Base-by-base conservation (phyloP, 345 rosid species). In the Eucalyptus fibrosa region DNA sequence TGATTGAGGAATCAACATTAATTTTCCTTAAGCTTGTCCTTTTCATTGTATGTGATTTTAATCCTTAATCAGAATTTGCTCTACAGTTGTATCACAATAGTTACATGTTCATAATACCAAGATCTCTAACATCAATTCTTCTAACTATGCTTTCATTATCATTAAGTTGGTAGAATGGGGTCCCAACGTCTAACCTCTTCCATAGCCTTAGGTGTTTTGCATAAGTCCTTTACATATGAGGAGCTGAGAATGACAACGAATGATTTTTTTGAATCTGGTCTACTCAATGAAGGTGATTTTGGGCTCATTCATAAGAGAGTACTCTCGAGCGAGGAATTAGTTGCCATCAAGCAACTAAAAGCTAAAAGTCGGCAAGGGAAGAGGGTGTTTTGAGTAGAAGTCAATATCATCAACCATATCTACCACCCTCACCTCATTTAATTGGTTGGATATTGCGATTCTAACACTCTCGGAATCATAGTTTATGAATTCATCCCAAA, bases 191-290 rank as follows among this genome's bases (percentile, higher is more conserved):
- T 10, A 4, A 56, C 62, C 62, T 24, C 13, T 21, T 56, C 59
- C 30, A 56, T 56, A 1, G 28, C 62, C 26, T 56, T 56, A 23
- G 62, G 62, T 56, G 62, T 56, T 56, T 8, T 10, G 13, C 13
- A 56, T 56, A 56, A 56, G 62, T 4, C 62, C 12, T 56, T 56
- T 56, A 56, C 12, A 12, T 56, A 56, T 6, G 6, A 56, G 30
- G 62, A 56, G 30, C 3, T 56, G 6, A 23, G 24, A 56, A 21
- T 56, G 62, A 10, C 28, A 56, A 56, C 1, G 30, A 1, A 56
- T 23, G 13, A 56, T 56, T 56, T 56, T 10, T 56, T 0, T 24
- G 0, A 56, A 9, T 56, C 2, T 1, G 2, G 6, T 56, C 28
- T 56, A 21, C 62, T 56, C 13, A 23, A 9, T 9, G 28, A 56